Evolutionary conservation across 371 early-diverging fungal genomes (phyloP).

Genomic region (Mucor ambiguus): DNA sequence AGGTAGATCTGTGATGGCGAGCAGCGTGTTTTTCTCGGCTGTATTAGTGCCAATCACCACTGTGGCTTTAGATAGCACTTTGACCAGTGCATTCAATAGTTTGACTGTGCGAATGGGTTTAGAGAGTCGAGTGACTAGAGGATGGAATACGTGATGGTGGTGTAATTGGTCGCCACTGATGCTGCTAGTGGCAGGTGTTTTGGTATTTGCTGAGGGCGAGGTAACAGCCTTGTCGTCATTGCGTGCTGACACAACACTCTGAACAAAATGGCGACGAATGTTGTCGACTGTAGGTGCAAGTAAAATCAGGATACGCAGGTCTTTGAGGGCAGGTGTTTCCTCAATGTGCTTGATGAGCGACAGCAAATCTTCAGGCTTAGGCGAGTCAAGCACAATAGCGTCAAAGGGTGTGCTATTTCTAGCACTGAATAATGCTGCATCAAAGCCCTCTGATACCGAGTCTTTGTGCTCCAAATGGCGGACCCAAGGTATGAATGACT

Average conservation of each 20-base stretch:
- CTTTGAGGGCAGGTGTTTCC: slow-evolving; percentile 12
- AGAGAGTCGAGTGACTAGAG: slow-evolving; percentile 48
- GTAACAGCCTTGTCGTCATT: background rate
- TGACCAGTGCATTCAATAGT: slow-evolving; percentile 37
- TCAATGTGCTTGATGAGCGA: slow-evolving; percentile 24
- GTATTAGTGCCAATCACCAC: background rate
- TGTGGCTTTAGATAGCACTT: slow-evolving; percentile 1
- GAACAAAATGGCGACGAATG: slow-evolving; percentile 27
- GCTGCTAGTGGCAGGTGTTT: background rate
- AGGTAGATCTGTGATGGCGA: background rate
- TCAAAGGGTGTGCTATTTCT: slow-evolving; percentile 21
- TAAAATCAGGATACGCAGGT: slow-evolving; percentile 31
- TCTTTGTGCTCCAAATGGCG: slow-evolving; percentile 15
- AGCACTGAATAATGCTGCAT: slow-evolving; percentile 1
- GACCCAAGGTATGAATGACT: slow-evolving; percentile 28
- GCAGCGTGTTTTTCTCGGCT: background rate
- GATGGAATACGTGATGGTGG: slow-evolving; percentile 28
- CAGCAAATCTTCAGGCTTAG: slow-evolving; percentile 23
- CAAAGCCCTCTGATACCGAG: slow-evolving; percentile 19
- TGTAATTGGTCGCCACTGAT: background rate
- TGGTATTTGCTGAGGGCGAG: background rate
- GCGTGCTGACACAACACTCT: background rate
- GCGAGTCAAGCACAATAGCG: slow-evolving; percentile 38
- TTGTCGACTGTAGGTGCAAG: slow-evolving; percentile 41
- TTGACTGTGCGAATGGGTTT: slow-evolving; percentile 57